Percentiles rank a stretch among this genome's conserved stretches.
Evolutionary conservation across 441 rosid genomes (phyloP).

Genomic region (Bocquillonia castaneifolia): DNA sequence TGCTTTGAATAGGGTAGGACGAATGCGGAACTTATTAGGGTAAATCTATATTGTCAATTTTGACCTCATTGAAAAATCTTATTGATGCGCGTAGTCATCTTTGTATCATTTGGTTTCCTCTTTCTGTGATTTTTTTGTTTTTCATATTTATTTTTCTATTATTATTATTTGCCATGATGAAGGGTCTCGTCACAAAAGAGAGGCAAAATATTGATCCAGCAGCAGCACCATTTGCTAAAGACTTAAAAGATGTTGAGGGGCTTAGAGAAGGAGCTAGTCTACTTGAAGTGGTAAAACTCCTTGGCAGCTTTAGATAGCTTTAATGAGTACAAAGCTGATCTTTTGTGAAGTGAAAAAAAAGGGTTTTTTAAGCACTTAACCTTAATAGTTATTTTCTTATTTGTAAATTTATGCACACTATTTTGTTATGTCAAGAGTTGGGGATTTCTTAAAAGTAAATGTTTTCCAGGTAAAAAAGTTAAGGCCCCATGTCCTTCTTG

Average conservation of each 20-base stretch:
- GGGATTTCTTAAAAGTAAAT: constrained; percentile 19
- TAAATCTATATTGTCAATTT: not conserved
- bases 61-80: not conserved
- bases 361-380: not conserved
- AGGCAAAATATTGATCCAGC: constrained; percentile 83
- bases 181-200: constrained; percentile 92
- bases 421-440: not conserved
- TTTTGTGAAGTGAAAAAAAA: constrained; percentile 10
- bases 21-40: not conserved
- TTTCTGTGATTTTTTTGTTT: not conserved
- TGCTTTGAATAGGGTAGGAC: not conserved
- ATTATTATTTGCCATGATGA: constrained; percentile 21
- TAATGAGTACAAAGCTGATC: constrained; percentile 14
- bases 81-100: constrained; percentile 1
- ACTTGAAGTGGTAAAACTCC: constrained; percentile 76
- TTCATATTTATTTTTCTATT: not conserved
- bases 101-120: constrained; percentile 1
- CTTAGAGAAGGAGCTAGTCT: constrained; percentile 82
- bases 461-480: constrained; percentile 69
- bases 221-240: constrained; percentile 78
- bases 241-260: constrained; percentile 51
- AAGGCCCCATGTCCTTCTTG: constrained; percentile 93
- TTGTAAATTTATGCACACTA: not conserved
- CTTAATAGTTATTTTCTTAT: not conserved
- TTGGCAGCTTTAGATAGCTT: constrained; percentile 17